Evolutionary conservation across 805 yeast genomes (phyloP), one percentile per base, ranked within the genome.

Genomic region (Ogataea zsoltii): DNA sequence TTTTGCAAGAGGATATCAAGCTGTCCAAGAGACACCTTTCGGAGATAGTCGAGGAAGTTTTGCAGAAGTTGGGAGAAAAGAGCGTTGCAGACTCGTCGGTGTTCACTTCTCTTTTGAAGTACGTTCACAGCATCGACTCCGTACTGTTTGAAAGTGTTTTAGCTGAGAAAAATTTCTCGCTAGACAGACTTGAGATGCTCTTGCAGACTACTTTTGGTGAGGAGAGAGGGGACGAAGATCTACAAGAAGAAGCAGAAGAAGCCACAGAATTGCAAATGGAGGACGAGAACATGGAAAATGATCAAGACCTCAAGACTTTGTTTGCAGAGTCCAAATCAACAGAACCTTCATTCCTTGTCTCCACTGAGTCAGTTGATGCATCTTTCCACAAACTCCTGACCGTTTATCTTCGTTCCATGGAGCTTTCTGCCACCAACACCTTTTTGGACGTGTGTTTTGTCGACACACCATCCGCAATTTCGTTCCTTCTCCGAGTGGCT

Each of bases 101-200:
- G 26, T 63, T 69, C 33, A 58, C 58, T 25, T 49, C 61, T 12
- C 61, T 74, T 10, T 60, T 75, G 21, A 63, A 66, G 38, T 57
- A 69, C 35, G 49, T 78, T 40, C 66, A 72, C 29, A 55, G 59
- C 6, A 54, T 57, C 4, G 62, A 76, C 42, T 67, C 72, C 48
- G 67, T 61, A 2, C 48, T 70, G 16, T 71, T 80, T 35, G 33
- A 69, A n/a, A 53, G 61, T n/a, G 65, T 69, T 19, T 57, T 80
- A 40, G 51, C 59, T 2, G 61, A 71, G 2, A 43, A 65, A 17
- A 60, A 66, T 15, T 43, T 74, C 16, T 56, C 67, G 5, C 48
- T 79, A 3, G 80, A 75, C 23, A 53, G 70, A 4, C 67, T 83
- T 23, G 91, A 84, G 68, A 77, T 89, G 72, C 73, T 76, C 43